These are phyloP conservation scores for Inosperma sp. DNA, from an alignment of 768 basidiomycete genomes.

Conservation along the genomic window DNA sequence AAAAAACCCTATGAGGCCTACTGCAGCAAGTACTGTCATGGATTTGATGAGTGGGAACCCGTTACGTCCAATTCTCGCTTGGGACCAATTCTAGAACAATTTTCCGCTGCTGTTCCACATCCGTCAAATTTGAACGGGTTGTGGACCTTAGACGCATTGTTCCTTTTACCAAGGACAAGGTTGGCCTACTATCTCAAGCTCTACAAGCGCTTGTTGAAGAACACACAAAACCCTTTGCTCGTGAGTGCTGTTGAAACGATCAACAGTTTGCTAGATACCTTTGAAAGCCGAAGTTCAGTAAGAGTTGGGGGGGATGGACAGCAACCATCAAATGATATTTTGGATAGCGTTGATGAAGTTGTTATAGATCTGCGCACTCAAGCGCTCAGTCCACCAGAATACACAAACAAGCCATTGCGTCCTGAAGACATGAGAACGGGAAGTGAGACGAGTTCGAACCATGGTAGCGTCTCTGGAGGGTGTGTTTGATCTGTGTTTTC, in stretches of 20 bases:
- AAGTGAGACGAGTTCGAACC: slow-evolving; percentile 49
- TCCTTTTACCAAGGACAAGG: slow-evolving; percentile 78
- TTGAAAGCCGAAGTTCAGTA: slow-evolving; percentile 56
- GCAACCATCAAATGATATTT: slow-evolving; percentile 17
- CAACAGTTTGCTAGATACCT: slow-evolving; percentile 60
- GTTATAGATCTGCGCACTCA: slow-evolving; percentile 52
- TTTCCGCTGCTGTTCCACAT: slow-evolving; percentile 58
- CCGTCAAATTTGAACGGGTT: slow-evolving; percentile 39
- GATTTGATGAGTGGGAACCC: slow-evolving; percentile 82
- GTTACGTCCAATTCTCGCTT: slow-evolving; percentile 75
- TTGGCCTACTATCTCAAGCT: slow-evolving; percentile 91
- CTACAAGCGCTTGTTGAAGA: slow-evolving; percentile 80
- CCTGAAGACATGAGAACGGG: slow-evolving; percentile 30
- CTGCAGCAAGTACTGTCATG: slow-evolving; percentile 60
- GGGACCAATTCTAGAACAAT: slow-evolving; percentile 56
- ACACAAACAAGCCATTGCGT: slow-evolving; percentile 16
- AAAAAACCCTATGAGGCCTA: slow-evolving; percentile 83
- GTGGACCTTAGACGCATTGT: slow-evolving; percentile 88
- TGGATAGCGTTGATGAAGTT: slow-evolving; percentile 50
- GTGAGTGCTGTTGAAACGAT: slow-evolving; percentile 77
- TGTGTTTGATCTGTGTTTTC: slow-evolving; percentile 30
- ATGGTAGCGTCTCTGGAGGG: slow-evolving; percentile 52
- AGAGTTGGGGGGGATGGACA: slow-evolving; percentile 39
- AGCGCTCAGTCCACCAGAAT: slow-evolving; percentile 26
- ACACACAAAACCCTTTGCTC: slow-evolving; percentile 83